phyloP scores from a whole-genome alignment of 2,329 filamentous ascomycete genomes.

The Mariannaea sp. region DNA sequence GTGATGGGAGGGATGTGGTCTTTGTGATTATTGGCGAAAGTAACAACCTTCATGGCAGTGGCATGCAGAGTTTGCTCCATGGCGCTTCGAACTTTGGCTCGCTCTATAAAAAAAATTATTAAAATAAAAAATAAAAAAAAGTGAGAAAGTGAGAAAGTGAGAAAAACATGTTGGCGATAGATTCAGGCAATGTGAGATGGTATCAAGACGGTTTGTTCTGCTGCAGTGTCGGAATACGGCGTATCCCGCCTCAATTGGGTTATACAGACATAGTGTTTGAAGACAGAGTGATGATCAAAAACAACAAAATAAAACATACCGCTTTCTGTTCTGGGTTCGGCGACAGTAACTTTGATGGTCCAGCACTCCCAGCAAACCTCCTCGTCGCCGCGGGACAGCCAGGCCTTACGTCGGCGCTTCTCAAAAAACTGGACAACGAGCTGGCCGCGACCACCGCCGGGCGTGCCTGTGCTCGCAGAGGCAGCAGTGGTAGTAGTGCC shows the following conservation, averaged over 20 bases:
- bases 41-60: constrained; percentile 87
- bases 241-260: constrained; percentile 1
- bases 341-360: constrained; percentile 92
- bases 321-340: constrained; percentile 84
- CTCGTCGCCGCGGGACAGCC: constrained; percentile 81
- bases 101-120: constrained; percentile 72
- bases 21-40: constrained; percentile 84
- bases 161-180: too few relatives aligned
- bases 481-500: constrained; percentile 22
- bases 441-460: constrained; percentile 73
- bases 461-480: constrained; percentile 34
- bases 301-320: constrained; percentile 63
- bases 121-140: not conserved
- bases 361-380: constrained; percentile 97
- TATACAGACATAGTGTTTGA: not conserved
- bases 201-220: not conserved
- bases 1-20: constrained; percentile 98
- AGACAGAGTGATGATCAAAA: too few relatives aligned
- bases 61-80: constrained; percentile 91
- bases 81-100: constrained; percentile 83
- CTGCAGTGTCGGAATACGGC: constrained; percentile 1
- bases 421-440: constrained; percentile 94
- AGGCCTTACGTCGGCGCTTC: constrained; percentile 81
- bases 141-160: not conserved
- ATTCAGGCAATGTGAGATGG: too few relatives aligned